Evolutionary conservation across 2,329 filamentous ascomycete species (phyloP).

Genomic region (Alternaria arbusti): DNA sequence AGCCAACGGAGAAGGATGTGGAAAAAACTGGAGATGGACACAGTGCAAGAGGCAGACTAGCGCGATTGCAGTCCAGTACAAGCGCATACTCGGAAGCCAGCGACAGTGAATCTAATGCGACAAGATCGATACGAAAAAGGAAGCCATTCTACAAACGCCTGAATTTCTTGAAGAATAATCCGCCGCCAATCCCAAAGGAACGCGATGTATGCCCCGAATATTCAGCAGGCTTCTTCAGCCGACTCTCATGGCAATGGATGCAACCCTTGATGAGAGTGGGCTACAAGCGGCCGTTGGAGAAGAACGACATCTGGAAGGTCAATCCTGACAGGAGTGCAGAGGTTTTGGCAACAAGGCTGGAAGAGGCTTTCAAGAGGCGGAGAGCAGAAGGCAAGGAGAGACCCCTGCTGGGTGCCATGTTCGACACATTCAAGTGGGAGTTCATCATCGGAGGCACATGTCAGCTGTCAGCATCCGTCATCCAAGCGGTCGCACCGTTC

Average conservation of each 20-base stretch:
- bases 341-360: conserved; percentile 69
- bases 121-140: conserved; percentile 40
- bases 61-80: conserved; percentile 36
- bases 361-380: conserved; percentile 72
- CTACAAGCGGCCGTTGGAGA: conserved; percentile 82
- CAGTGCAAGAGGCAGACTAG: conserved; percentile 29
- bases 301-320: conserved; percentile 86
- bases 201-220: conserved; percentile 70
- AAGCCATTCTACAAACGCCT: conserved; percentile 66
- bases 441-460: conserved; percentile 85
- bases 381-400: conserved; percentile 69
- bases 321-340: conserved; percentile 81
- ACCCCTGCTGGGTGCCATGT: conserved; percentile 79
- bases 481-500: conserved; percentile 83
- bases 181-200: conserved; percentile 63
- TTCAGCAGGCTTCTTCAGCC: conserved; percentile 74
- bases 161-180: conserved; percentile 57
- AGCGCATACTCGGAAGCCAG: conserved; percentile 38
- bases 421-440: conserved; percentile 84
- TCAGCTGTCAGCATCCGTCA: conserved; percentile 72
- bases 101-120: conserved; percentile 37
- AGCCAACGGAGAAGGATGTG: conserved; percentile 42
- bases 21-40: conserved; percentile 28
- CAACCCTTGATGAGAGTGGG: conserved; percentile 81
- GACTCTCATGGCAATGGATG: conserved; percentile 89